Evolutionary conservation across 176 grass and related monocot species (phyloP).

Genomic region (Oryza australiensis): DNA sequence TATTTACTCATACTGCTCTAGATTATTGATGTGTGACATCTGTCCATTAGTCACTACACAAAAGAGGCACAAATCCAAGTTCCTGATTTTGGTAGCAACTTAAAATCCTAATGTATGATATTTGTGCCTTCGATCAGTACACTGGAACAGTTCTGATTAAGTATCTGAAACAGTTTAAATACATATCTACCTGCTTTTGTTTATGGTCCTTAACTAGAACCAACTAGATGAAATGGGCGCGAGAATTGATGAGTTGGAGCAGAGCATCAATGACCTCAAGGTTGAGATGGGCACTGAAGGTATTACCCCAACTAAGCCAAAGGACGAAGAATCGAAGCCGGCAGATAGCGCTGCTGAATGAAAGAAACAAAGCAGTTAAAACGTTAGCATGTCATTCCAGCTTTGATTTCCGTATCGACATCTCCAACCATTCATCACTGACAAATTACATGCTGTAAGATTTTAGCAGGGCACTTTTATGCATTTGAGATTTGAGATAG

Average conservation of each 20-base stretch:
- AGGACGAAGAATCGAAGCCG: constrained; percentile 56
- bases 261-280: constrained; percentile 75
- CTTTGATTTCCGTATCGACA: not conserved
- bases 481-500: not conserved
- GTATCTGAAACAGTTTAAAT: not conserved
- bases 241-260: constrained; percentile 76
- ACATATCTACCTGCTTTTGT: not conserved
- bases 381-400: not conserved
- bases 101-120: not conserved
- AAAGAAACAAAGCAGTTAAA: constrained; percentile 10
- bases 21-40: not conserved
- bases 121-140: not conserved
- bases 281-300: constrained; percentile 58
- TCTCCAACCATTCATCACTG: not conserved
- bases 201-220: constrained; percentile 48
- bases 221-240: constrained; percentile 85
- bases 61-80: not conserved
- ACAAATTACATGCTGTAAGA: constrained; percentile 16
- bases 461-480: not conserved
- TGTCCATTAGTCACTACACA: not conserved
- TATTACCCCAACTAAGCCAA: constrained; percentile 33
- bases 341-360: constrained; percentile 39
- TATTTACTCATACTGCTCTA: not conserved
- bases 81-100: not conserved
- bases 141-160: not conserved